Percentiles rank a stretch among this genome's conserved stretches.
Conservation (phyloP, 129 eudicot genomes). For the Flaveria ramosissima region DNA sequence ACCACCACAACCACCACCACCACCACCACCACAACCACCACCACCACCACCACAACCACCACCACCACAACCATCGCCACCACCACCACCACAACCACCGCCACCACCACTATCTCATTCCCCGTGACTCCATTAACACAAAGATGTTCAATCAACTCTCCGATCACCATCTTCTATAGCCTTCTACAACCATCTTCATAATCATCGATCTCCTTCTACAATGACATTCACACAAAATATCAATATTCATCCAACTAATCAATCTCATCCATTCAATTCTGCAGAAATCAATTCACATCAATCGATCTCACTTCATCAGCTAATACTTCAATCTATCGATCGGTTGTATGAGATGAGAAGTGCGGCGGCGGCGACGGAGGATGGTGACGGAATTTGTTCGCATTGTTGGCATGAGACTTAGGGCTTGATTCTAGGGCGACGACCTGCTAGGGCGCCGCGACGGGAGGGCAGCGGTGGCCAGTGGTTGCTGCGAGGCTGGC, state of each 20-base stretch:
- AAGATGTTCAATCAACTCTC: not conserved
- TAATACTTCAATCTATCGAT: not conserved
- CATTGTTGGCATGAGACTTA: conserved; percentile 48
- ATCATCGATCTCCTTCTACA: not conserved
- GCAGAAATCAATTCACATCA: not conserved
- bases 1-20: too few species aligned
- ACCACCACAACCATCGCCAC: too few species aligned
- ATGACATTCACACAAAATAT: not conserved
- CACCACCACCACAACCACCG: too few species aligned
- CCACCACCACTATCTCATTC: too few species aligned
- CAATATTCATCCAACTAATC: not conserved
- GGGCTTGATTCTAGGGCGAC: conserved; percentile 14
- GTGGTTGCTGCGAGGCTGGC: too few species aligned
- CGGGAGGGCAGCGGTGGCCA: too few species aligned
- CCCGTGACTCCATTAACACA: not conserved
- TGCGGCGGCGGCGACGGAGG: not conserved
- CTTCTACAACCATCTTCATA: not conserved
- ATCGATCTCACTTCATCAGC: not conserved
- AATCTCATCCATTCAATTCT: not conserved
- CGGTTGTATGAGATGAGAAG: conserved; percentile 20
- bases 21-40: too few species aligned
- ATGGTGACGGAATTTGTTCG: conserved; percentile 36
- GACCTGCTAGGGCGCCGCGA: too few species aligned
- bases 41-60: too few species aligned
- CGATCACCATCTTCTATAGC: conserved; percentile 7